These are phyloP conservation scores for Cordyceps cicadae DNA, from an alignment of 2,329 filamentous ascomycete species.

Conservation along the genomic window DNA sequence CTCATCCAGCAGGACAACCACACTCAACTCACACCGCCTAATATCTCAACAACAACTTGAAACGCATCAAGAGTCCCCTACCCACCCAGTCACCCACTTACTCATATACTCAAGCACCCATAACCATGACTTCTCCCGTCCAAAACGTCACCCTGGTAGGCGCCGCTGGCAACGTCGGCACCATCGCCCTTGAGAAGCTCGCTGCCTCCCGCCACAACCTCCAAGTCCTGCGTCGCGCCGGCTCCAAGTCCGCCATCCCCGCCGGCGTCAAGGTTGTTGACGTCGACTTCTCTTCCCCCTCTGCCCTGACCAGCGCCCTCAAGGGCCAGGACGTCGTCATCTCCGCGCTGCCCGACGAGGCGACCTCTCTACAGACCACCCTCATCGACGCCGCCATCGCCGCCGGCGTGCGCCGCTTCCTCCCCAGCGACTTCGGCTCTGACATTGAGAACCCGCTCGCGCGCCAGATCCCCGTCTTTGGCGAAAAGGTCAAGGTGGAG, in stretches of 20 bases:
- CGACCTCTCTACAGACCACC: conserved; percentile 33
- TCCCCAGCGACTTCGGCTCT: conserved; percentile 41
- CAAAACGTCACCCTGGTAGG: conserved; percentile 21
- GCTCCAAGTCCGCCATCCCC: conserved; percentile 29
- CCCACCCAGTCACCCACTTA: background rate
- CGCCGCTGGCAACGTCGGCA: conserved; percentile 11
- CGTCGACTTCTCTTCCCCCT: conserved; percentile 37
- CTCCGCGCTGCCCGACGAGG: conserved; percentile 31
- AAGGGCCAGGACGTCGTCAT: conserved; percentile 44
- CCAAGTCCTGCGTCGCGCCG: conserved; percentile 40
- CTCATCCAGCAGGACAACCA: background rate
- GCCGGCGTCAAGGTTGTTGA: conserved; percentile 33
- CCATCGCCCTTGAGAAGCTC: conserved; percentile 4
- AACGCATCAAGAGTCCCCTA: background rate
- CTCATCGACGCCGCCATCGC: conserved; percentile 44
- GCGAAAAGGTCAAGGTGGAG: conserved; percentile 14
- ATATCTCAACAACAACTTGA: background rate
- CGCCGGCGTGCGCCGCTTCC: conserved; percentile 44
- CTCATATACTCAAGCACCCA: background rate
- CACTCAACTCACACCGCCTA: background rate
- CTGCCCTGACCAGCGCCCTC: conserved; percentile 37
- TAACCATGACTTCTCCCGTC: conserved; percentile 12
- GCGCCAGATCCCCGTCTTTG: conserved; percentile 13
- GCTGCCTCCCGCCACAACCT: conserved; percentile 23
- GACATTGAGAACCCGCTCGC: conserved; percentile 18